A percentile compares a stretch with the other conserved stretches of the same genome.
Evolutionary conservation across 257 asterid genomes (phyloP).

Genomic region (Buddleja alternifolia): DNA sequence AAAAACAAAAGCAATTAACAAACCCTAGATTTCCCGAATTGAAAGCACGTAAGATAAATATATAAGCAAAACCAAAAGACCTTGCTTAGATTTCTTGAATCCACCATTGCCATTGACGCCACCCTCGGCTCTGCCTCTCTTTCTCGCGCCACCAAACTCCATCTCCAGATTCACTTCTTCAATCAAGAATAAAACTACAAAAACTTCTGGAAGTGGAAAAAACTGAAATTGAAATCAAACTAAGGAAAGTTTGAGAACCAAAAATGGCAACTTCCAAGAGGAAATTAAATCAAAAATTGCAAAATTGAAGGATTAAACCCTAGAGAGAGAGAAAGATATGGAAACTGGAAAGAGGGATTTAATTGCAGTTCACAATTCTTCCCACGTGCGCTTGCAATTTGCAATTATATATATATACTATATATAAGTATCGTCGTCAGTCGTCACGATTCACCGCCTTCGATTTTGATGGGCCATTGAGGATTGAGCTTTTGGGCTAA

Average conservation of each 20-base stretch:
- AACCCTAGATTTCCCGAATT: constrained; percentile 30
- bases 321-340: constrained; percentile 29
- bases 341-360: too few relatives aligned
- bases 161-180: constrained; percentile 30
- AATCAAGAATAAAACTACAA: background rate
- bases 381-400: constrained; percentile 15
- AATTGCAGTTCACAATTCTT: constrained; percentile 1
- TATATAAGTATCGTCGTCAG: background rate
- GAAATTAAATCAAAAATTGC: background rate
- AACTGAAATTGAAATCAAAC: background rate
- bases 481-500: too few relatives aligned
- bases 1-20: background rate
- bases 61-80: constrained; percentile 31
- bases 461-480: background rate
- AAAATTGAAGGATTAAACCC: constrained; percentile 25
- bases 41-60: background rate
- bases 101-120: constrained; percentile 61
- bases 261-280: background rate
- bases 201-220: background rate
- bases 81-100: constrained; percentile 65
- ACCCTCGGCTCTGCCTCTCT: constrained; percentile 58
- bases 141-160: constrained; percentile 64
- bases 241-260: background rate
- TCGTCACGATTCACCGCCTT: background rate
- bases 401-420: too few relatives aligned